phyloP scores from a whole-genome alignment of 345 rosid genomes.

The Citrus cavaleriei region DNA sequence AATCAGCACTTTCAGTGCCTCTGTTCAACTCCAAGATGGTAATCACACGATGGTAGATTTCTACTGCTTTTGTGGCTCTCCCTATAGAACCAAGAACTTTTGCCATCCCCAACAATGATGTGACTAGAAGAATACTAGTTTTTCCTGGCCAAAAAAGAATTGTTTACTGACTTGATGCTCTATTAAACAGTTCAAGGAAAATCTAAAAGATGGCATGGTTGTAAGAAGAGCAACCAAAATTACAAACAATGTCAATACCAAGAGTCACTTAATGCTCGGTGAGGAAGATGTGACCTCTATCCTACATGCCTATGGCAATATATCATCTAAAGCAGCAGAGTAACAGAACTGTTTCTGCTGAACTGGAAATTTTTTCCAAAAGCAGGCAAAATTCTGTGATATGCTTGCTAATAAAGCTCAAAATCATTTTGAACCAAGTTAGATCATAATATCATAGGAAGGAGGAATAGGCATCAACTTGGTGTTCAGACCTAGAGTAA shows the following conservation, averaged over 20 bases:
- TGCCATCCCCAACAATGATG: constrained; percentile 76
- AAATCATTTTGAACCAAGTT: background rate
- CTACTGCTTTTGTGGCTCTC: constrained; percentile 52
- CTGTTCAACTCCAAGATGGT: constrained; percentile 56
- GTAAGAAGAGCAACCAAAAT: background rate
- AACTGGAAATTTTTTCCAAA: background rate
- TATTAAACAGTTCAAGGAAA: background rate
- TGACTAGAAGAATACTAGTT: constrained; percentile 50
- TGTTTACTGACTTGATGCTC: background rate
- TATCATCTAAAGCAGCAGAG: background rate
- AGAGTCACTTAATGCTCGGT: background rate
- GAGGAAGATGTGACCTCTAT: no score
- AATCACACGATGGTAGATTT: constrained; percentile 48
- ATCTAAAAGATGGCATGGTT: background rate
- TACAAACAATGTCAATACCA: background rate
- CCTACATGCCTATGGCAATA: background rate
- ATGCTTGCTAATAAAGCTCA: background rate
- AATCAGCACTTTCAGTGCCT: constrained; percentile 70
- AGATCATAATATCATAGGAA: background rate
- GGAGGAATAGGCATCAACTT: background rate
- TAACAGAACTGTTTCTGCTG: background rate
- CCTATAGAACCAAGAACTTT: constrained; percentile 64
- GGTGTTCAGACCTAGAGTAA: background rate
- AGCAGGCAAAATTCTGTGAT: background rate
- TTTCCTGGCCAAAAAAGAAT: constrained; percentile 38